Conservation (phyloP, 2,329 filamentous ascomycete genomes). For the Cercospora beticola region DNA sequence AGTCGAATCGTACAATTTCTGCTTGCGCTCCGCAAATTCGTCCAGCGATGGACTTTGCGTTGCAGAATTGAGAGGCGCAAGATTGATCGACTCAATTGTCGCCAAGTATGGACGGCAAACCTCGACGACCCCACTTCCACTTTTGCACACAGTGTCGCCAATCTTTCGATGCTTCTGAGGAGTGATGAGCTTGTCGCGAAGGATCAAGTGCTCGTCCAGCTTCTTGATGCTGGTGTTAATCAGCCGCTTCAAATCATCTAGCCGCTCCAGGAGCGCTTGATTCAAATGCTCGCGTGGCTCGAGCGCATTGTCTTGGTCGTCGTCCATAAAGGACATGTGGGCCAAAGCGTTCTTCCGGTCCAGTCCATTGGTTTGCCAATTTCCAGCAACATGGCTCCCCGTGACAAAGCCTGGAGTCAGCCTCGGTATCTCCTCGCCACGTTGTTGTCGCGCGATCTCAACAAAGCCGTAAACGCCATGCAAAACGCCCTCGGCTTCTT, state of each 20-base stretch:
- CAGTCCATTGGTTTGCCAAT: constrained; percentile 72
- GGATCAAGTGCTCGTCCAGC: constrained; percentile 76
- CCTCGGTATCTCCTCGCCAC: constrained; percentile 89
- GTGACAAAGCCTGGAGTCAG: constrained; percentile 90
- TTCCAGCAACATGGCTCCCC: constrained; percentile 78
- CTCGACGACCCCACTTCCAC: constrained; percentile 78
- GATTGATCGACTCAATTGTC: constrained; percentile 86
- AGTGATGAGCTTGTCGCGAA: constrained; percentile 79
- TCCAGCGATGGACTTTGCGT: constrained; percentile 81
- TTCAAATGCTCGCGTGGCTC: constrained; percentile 77
- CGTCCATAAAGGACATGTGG: constrained; percentile 73
- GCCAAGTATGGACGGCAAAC: constrained; percentile 87
- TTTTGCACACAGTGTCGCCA: constrained; percentile 76
- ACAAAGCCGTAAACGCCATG: constrained; percentile 95
- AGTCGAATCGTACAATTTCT: constrained; percentile 88
- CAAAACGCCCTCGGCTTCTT: constrained; percentile 95
- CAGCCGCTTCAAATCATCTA: constrained; percentile 82
- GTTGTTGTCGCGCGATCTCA: constrained; percentile 88
- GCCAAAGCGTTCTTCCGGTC: constrained; percentile 65
- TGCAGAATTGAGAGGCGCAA: constrained; percentile 72
- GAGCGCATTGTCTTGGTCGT: constrained; percentile 70
- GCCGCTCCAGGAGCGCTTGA: constrained; percentile 70
- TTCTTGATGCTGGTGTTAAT: constrained; percentile 83
- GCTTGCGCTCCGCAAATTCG: constrained; percentile 88
- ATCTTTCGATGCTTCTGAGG: constrained; percentile 74